These are phyloP conservation scores for Umbelopsis sp. DNA, from an alignment of 192 early-diverging fungal species.

Conservation along the genomic window DNA sequence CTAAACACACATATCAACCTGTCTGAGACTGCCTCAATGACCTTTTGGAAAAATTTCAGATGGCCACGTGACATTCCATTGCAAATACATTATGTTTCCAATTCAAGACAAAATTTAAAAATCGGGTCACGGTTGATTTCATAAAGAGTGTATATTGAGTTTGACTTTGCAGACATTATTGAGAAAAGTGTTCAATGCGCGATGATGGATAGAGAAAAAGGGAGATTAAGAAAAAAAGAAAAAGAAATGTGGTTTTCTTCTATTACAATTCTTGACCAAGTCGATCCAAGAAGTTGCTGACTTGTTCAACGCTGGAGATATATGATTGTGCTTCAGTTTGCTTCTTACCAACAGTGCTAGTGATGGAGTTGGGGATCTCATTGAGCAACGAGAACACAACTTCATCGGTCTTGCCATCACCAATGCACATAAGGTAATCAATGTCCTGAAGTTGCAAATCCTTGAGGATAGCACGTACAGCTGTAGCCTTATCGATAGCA, in stretches of 20 bases:
- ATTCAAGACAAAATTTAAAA: no score
- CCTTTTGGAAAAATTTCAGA: no score
- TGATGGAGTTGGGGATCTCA: conserved; percentile 64
- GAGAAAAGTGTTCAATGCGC: no score
- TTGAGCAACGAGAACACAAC: conserved; percentile 82
- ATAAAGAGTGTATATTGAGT: no score
- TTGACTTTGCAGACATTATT: no score
- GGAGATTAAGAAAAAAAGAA: not conserved
- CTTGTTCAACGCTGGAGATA: conserved; percentile 68
- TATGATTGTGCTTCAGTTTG: conserved; percentile 91
- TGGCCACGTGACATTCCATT: no score
- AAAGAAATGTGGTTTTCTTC: conserved; percentile 9
- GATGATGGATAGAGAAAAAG: not conserved
- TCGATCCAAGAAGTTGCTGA: conserved; percentile 47
- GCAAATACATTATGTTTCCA: no score
- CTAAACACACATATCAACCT: no score
- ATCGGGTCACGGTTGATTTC: no score
- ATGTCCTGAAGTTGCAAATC: conserved; percentile 59
- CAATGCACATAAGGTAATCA: conserved; percentile 84
- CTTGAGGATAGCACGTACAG: conserved; percentile 83
- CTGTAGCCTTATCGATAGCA: conserved; percentile 89
- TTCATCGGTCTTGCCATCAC: conserved; percentile 97
- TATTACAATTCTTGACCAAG: conserved; percentile 40
- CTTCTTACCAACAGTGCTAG: conserved; percentile 96
- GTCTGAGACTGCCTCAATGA: no score